These are phyloP conservation scores for Boletus vinaceobasis DNA, from an alignment of 768 basidiomycete species.

Conservation along the genomic window DNA sequence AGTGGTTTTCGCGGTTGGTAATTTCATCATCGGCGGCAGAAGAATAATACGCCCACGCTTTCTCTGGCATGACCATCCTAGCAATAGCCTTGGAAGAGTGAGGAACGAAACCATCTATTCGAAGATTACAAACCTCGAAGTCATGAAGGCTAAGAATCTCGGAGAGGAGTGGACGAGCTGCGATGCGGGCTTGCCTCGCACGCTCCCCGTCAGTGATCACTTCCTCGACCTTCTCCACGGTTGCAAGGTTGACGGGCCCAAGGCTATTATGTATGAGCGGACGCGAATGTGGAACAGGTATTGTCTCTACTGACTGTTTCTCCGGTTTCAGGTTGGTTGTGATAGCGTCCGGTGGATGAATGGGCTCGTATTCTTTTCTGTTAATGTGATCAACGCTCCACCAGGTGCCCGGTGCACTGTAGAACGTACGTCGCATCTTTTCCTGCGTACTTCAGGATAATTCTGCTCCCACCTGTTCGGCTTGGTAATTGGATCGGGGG, in stretches of 20 bases:
- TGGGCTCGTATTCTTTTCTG: conserved; percentile 80
- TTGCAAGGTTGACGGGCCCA: conserved; percentile 67
- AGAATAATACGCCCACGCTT: conserved; percentile 96
- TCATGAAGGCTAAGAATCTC: conserved; percentile 91
- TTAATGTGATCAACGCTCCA: not conserved
- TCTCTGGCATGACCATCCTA: conserved; percentile 72
- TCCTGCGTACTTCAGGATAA: conserved; percentile 86
- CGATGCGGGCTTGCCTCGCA: conserved; percentile 57
- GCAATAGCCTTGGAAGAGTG: conserved; percentile 65
- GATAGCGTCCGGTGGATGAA: conserved; percentile 84
- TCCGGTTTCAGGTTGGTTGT: conserved; percentile 74
- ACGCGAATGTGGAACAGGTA: not conserved
- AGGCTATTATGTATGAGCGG: conserved; percentile 41
- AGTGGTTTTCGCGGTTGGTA: conserved; percentile 83
- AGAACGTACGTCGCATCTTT: conserved; percentile 77
- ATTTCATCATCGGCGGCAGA: conserved; percentile 97
- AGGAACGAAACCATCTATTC: conserved; percentile 2
- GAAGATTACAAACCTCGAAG: conserved; percentile 63
- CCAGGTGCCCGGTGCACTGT: not conserved
- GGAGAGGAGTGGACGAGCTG: conserved; percentile 64
- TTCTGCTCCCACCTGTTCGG: conserved; percentile 67
- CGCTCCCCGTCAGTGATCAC: conserved; percentile 69
- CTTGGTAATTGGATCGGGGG: not conserved
- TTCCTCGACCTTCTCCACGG: conserved; percentile 60
- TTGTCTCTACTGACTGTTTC: conserved; percentile 58